Conservation (phyloP, 306 rosid species). For the Malus orientalis region DNA sequence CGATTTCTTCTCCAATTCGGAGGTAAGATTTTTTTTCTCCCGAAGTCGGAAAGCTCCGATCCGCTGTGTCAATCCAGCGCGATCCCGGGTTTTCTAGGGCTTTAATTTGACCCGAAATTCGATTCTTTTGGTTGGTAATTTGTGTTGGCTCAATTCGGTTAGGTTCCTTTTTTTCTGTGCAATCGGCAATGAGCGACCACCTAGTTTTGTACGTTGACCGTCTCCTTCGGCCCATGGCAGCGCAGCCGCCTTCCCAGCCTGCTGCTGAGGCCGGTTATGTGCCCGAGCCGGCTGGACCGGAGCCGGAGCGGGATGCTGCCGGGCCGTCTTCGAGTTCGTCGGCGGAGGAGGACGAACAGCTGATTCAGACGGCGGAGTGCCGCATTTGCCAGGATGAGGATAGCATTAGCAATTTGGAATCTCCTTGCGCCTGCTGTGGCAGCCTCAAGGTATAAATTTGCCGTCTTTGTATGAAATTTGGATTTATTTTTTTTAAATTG, state of each 20-base stretch:
- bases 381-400: constrained; percentile 99
- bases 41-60: constrained; percentile 20
- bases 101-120: neutral
- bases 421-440: constrained; percentile 89
- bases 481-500: too few relatives aligned
- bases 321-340: constrained; percentile 36
- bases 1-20: neutral
- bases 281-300: neutral
- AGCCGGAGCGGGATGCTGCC: constrained; percentile 13
- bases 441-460: constrained; percentile 70
- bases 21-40: neutral
- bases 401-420: constrained; percentile 54
- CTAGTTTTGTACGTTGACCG: constrained; percentile 74
- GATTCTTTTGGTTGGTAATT: neutral
- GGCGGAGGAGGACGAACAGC: constrained; percentile 42
- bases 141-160: neutral
- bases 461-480: neutral
- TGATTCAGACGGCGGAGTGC: constrained; percentile 77
- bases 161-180: constrained; percentile 7
- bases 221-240: constrained; percentile 36
- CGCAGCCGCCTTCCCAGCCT: constrained; percentile 37
- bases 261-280: constrained; percentile 36
- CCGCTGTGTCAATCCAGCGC: constrained; percentile 24
- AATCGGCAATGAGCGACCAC: constrained; percentile 69
- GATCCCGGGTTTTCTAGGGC: constrained; percentile 18